Evolutionary conservation across 192 early-diverging fungal genomes (phyloP), one percentile per base, ranked within the genome.

Genomic region (Paraglomus occultum): DNA sequence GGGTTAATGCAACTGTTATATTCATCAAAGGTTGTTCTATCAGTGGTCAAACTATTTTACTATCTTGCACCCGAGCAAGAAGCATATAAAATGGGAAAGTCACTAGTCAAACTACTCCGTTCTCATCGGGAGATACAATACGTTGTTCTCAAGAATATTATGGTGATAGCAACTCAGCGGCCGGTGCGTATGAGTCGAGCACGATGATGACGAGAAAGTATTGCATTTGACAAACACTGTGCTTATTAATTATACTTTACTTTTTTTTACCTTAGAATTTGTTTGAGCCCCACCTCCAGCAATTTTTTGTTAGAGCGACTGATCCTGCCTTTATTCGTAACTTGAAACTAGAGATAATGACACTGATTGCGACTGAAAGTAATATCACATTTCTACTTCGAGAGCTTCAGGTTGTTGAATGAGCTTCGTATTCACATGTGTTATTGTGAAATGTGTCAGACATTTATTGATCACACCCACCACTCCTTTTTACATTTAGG

Each of bases 311-410:
- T 14, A 85, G 88, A 39, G 85, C 89, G 0, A 84, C 85, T 6
- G 95, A 97, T 49, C 85, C 93, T 11, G 77, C 77, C 11, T 92
- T 89, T 75, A 85, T 94, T 58, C 86, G 91, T 43, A 83, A 91
- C 57, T 62, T 91, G 52, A 96, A 98, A 76, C 76, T 99, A 70
- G 89, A 92, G 42, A 92, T 97, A 40, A 67, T 99, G 71, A 88
- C 84, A 15, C 68, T 82, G 20, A 71, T 95, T 17, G 90, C 85
- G 1, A 82, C 82, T 6, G 81, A 83, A n/a, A 80, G 72, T 46
- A 94, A 94, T 74, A 88, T 87, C 17, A 79, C 69, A 1, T 71
- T 83, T 38, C 76, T 97, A 66, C 74, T 96, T 23, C 79, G 80
- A 14, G 95, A 97, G 75, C 75, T 94, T 8, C 85, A 90, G 76